Percentiles rank a stretch among this genome's conserved stretches.
These are phyloP conservation scores for Backusella sp. DNA, from an alignment of 192 early-diverging fungal genomes.

Conservation along the genomic window DNA sequence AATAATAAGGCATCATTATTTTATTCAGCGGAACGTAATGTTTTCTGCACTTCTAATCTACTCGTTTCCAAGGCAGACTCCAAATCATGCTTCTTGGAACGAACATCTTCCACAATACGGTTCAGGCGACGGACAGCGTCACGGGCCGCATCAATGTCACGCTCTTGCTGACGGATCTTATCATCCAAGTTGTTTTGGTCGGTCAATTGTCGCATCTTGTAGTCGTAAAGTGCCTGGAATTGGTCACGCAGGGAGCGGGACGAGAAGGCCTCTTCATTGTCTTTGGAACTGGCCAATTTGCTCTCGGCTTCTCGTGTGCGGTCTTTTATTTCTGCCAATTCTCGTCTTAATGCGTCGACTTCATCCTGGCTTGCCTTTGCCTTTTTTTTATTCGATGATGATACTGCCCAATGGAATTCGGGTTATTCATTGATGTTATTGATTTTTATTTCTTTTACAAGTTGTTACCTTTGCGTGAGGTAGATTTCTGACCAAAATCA, in stretches of 20 bases:
- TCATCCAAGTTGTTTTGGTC: constrained; percentile 48
- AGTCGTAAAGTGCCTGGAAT: constrained; percentile 50
- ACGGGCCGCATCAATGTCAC: constrained; percentile 51
- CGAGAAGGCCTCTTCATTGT: constrained; percentile 27
- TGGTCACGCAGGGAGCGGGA: constrained; percentile 35
- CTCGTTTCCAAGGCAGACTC: constrained; percentile 48
- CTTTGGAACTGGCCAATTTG: constrained; percentile 16
- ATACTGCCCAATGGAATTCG: not conserved
- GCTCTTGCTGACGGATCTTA: constrained; percentile 45
- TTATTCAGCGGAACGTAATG: constrained; percentile 22
- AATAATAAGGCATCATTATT: not conserved
- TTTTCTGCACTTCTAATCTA: constrained; percentile 46
- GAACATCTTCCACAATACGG: constrained; percentile 46
- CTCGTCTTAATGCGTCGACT: constrained; percentile 41
- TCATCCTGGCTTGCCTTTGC: constrained; percentile 35
- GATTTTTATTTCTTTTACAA: not conserved
- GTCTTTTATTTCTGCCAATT: constrained; percentile 47
- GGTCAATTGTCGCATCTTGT: constrained; percentile 48
- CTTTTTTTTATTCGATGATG: not conserved
- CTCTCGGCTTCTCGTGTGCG: constrained; percentile 49
- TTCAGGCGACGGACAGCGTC: constrained; percentile 45
- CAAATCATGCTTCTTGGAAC: constrained; percentile 44
- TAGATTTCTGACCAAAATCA: constrained; percentile 31
- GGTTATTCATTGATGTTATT: not conserved
- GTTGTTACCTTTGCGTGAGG: not conserved